Evolutionary conservation across 2,329 filamentous ascomycete genomes (phyloP).

Genomic region (Nigrograna mackinnonii): DNA sequence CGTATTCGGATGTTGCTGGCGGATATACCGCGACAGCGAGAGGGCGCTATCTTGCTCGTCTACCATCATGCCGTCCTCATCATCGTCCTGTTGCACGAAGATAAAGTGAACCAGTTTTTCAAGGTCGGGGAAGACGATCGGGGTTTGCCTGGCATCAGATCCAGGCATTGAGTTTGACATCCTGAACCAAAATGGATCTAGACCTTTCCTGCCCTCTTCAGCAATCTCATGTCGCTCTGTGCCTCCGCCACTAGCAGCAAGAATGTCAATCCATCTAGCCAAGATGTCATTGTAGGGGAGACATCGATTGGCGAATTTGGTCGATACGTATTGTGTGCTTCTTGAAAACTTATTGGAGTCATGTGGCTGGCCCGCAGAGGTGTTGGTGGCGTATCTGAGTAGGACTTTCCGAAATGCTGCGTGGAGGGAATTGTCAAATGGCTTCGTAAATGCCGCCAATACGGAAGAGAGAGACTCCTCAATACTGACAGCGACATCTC

Average conservation of each 20-base stretch:
- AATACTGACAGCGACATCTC: slow-evolving; percentile 80
- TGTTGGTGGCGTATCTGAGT: slow-evolving; percentile 31
- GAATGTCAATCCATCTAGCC: slow-evolving; percentile 85
- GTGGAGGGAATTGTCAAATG: slow-evolving; percentile 46
- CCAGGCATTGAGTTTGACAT: slow-evolving; percentile 56
- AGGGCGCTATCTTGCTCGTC: slow-evolving; percentile 27
- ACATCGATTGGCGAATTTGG: slow-evolving; percentile 89
- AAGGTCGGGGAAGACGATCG: slow-evolving; percentile 46
- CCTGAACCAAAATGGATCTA: slow-evolving; percentile 76
- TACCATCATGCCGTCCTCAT: slow-evolving; percentile 39
- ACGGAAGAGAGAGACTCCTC: slow-evolving; percentile 86
- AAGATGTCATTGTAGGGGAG: slow-evolving; percentile 77
- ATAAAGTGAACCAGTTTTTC: slow-evolving; percentile 49
- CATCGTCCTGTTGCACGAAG: slow-evolving; percentile 41
- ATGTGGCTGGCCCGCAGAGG: slow-evolving; percentile 10
- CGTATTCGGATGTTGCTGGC: slow-evolving; percentile 49
- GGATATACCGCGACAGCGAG: slow-evolving; percentile 32
- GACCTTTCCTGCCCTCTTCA: slow-evolving; percentile 86
- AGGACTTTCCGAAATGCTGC: slow-evolving; percentile 39
- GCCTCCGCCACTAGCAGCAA: slow-evolving; percentile 70
- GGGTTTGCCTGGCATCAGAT: slow-evolving; percentile 16
- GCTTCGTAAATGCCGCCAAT: slow-evolving; percentile 60
- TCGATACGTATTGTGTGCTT: slow-evolving; percentile 78
- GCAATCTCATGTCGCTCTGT: slow-evolving; percentile 79
- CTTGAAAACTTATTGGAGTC: slow-evolving; percentile 45